Evolutionary conservation across 352 stramenopile species (phyloP).

Genomic region (Blastocystis sp.): DNA sequence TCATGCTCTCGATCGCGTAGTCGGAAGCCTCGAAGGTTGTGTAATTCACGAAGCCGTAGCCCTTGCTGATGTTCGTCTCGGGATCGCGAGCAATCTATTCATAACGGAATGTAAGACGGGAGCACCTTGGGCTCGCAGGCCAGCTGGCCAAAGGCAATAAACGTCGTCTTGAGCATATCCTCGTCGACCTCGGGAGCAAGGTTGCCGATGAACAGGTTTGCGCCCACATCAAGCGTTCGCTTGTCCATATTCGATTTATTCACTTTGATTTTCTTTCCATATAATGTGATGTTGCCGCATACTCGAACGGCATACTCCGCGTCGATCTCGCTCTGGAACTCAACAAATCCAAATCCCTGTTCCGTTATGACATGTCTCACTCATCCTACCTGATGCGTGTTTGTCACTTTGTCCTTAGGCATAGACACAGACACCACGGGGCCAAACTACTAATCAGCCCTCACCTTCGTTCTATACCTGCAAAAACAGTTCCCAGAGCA

Average conservation of each 20-base stretch:
- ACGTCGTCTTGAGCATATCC: conserved; percentile 98
- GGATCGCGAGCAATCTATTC: conserved; percentile 72
- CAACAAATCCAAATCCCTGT: conserved; percentile 96
- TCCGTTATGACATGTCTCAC: conserved; percentile 39
- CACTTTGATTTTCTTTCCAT: conserved; percentile 87
- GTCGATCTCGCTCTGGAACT: conserved; percentile 92
- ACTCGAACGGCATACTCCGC: conserved; percentile 96
- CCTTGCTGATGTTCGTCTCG: conserved; percentile 85
- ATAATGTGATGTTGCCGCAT: conserved; percentile 99
- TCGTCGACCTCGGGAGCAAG: conserved; percentile 93
- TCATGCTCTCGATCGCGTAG: conserved; percentile 97
- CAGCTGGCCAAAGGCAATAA: conserved; percentile 93
- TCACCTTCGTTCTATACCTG: conserved; percentile 72
- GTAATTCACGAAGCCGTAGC: conserved; percentile 94
- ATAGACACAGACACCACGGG: conserved; percentile 95
- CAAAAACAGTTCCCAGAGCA: conserved; percentile 90
- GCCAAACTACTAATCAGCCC: conserved; percentile 81
- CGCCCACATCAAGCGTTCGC: conserved; percentile 92
- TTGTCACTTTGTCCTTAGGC: conserved; percentile 94
- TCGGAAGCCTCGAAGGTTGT: conserved; percentile 94
- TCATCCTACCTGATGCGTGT: conserved; percentile 75
- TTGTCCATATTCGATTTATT: conserved; percentile 91
- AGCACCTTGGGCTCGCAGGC: conserved; percentile 88
- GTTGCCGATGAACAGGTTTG: conserved; percentile 96
- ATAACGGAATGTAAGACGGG: conserved; percentile 26